Evolutionary conservation across 768 basidiomycete genomes (phyloP).

Genomic region (Clitopilus hobsonii): DNA sequence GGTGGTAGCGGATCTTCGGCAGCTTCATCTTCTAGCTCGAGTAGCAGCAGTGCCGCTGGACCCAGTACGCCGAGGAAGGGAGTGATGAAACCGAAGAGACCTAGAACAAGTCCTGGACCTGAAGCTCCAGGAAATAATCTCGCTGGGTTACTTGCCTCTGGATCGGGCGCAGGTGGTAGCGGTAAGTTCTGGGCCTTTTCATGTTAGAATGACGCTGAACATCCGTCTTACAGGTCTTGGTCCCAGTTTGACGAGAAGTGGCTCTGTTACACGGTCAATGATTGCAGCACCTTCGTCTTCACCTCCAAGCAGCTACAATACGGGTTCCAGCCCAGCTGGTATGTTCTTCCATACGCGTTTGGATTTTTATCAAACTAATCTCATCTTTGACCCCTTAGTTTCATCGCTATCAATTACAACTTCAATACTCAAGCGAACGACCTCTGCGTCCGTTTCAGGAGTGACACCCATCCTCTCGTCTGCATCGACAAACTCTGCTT

Average conservation of each 20-base stretch:
- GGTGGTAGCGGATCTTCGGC: neutral
- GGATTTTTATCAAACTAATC: neutral
- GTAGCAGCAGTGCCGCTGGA: neutral
- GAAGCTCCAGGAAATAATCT: neutral
- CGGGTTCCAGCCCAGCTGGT: neutral
- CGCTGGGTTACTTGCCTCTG: neutral
- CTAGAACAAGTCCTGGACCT: neutral
- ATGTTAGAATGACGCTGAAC: neutral
- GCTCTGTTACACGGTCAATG: neutral
- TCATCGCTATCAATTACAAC: neutral
- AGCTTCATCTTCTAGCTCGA: neutral
- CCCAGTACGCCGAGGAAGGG: neutral
- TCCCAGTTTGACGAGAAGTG: neutral
- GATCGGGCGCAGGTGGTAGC: neutral
- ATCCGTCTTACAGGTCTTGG: neutral
- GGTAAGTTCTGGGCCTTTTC: neutral
- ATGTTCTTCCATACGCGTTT: neutral
- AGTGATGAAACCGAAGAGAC: neutral
- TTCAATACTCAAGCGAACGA: neutral
- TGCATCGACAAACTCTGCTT: too few species aligned
- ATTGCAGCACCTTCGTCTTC: neutral
- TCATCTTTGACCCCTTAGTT: neutral
- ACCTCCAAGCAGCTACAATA: neutral
- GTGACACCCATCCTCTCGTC: neutral
- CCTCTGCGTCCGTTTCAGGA: neutral